Conservation (phyloP, 805 yeast species). For the Wickerhamomyces pijperi region DNA sequence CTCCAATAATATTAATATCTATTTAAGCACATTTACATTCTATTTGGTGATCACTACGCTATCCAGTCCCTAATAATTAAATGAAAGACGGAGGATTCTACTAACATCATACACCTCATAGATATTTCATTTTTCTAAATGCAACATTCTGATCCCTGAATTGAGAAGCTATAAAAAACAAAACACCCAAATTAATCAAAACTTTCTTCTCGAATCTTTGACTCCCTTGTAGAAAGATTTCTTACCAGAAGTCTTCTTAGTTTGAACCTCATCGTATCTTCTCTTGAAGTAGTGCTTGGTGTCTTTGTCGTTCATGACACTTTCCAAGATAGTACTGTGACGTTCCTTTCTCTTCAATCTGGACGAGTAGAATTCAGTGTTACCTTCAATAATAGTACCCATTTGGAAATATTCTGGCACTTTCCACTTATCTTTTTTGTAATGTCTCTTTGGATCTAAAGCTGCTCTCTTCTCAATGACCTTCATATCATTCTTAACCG, state of each 20-base stretch:
- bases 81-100: no score
- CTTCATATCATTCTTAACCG: slow-evolving; percentile 64
- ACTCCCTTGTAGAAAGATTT: slow-evolving; percentile 54
- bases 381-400: slow-evolving; percentile 81
- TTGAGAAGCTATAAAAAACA: not conserved
- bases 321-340: slow-evolving; percentile 71
- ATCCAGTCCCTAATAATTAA: no score
- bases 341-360: slow-evolving; percentile 62
- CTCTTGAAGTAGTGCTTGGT: slow-evolving; percentile 73
- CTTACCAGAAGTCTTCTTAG: slow-evolving; percentile 48
- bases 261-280: slow-evolving; percentile 73
- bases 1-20: no score
- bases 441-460: slow-evolving; percentile 90
- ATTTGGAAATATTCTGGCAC: slow-evolving; percentile 74
- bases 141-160: not conserved
- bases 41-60: no score
- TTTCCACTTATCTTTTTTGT: slow-evolving; percentile 75
- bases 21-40: no score
- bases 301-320: slow-evolving; percentile 63
- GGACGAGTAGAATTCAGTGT: slow-evolving; percentile 62
- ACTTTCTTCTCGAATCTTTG: slow-evolving; percentile 47
- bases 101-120: no score
- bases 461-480: slow-evolving; percentile 80
- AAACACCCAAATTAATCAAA: slow-evolving; percentile 4
- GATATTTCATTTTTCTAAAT: no score